Conservation (phyloP, 2,329 filamentous ascomycete species). For the Mariannaea sp. region DNA sequence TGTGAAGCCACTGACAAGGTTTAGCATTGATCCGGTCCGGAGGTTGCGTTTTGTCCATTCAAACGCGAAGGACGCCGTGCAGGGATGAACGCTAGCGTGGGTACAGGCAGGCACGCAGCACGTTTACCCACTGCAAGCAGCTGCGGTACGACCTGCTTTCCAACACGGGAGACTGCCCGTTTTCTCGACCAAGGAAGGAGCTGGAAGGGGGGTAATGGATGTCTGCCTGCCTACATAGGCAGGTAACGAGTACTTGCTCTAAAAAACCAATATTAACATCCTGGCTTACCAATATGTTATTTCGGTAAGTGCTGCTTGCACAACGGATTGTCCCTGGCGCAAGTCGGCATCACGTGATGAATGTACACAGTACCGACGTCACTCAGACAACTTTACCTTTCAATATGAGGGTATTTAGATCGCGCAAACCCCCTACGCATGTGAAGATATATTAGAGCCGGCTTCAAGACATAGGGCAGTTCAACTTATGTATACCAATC, state of each 20-base stretch:
- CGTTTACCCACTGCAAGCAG: constrained; percentile 11
- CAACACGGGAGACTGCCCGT: constrained; percentile 3
- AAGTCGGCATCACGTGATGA: no score
- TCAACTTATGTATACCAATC: no score
- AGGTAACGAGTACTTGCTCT: not conserved
- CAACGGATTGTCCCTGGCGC: no score
- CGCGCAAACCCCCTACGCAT: no score
- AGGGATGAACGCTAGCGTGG: constrained; percentile 24
- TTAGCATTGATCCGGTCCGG: constrained; percentile 48
- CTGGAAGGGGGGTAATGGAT: not conserved
- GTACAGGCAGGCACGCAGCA: constrained; percentile 7
- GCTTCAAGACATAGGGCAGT: no score
- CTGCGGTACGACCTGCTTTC: not conserved
- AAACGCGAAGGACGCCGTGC: constrained; percentile 27
- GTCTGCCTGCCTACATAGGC: not conserved
- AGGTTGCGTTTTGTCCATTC: constrained; percentile 35
- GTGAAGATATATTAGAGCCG: no score
- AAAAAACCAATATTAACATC: no score
- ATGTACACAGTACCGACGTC: no score
- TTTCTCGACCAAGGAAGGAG: not conserved
- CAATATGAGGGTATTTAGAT: no score
- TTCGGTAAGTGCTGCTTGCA: no score
- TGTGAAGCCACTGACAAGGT: constrained; percentile 41
- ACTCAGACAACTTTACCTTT: no score
- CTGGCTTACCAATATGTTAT: no score